These are phyloP conservation scores for Puya raimondii DNA, from an alignment of 176 grass and related monocot species.

Conservation along the genomic window DNA sequence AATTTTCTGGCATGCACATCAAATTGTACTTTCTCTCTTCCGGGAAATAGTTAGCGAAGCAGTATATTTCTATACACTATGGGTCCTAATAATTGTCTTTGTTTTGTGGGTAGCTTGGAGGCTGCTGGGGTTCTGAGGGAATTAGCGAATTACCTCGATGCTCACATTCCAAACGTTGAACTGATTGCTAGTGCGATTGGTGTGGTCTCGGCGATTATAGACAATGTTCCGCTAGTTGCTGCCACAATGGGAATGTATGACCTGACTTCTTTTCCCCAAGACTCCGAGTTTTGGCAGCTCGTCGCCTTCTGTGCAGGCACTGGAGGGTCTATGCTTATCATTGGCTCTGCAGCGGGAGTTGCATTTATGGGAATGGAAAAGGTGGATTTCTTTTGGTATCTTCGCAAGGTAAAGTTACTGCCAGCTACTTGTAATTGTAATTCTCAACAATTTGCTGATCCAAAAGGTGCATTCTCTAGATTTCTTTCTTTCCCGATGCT, in stretches of 20 bases:
- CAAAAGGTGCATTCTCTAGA: background rate
- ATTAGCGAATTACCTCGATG: constrained; percentile 86
- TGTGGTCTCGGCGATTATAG: constrained; percentile 78
- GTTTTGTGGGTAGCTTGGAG: constrained; percentile 59
- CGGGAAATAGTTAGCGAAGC: background rate
- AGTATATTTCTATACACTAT: background rate
- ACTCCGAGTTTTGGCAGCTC: constrained; percentile 93
- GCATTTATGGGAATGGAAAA: constrained; percentile 99
- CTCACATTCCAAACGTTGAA: constrained; percentile 60
- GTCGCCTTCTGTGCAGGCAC: constrained; percentile 92
- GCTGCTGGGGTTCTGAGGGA: constrained; percentile 86
- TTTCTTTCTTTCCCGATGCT: background rate
- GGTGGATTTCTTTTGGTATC: constrained; percentile 99
- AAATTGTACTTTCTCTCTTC: background rate
- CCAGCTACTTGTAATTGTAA: no score
- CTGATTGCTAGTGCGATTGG: constrained; percentile 86
- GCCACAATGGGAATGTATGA: constrained; percentile 98
- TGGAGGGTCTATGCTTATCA: constrained; percentile 94
- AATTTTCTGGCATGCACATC: background rate
- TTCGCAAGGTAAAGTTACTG: constrained; percentile 61
- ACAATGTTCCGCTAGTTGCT: constrained; percentile 95
- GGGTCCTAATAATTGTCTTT: constrained; percentile 16
- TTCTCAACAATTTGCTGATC: constrained; percentile 1
- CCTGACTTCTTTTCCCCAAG: constrained; percentile 73
- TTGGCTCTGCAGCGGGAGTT: constrained; percentile 92